Evolutionary conservation across 768 basidiomycete species (phyloP).

Genomic region (Gymnopilus junonius): DNA sequence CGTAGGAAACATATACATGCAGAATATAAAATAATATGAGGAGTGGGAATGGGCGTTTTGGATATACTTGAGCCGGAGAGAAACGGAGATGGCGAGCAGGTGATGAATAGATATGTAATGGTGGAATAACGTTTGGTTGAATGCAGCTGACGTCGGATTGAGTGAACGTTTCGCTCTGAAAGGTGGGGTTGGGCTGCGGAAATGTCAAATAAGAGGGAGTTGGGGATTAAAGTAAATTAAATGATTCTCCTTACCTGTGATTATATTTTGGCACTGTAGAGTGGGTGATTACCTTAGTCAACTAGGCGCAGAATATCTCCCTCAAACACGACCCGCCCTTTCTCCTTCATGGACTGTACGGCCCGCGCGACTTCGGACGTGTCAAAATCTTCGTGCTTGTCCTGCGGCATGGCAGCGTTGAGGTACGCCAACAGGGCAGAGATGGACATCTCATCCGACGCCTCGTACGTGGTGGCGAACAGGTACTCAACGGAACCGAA

Average conservation of each 20-base stretch:
- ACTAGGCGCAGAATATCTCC: constrained; percentile 49
- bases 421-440: constrained; percentile 71
- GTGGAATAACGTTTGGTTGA: neutral
- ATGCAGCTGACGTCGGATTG: neutral
- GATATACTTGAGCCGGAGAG: neutral
- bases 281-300: constrained; percentile 21
- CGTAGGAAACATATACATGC: neutral
- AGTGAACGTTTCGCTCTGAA: neutral
- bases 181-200: neutral
- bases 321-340: constrained; percentile 52
- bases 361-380: constrained; percentile 68
- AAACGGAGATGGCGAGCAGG: neutral
- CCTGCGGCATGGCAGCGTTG: constrained; percentile 75
- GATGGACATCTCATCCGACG: constrained; percentile 70
- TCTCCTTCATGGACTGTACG: constrained; percentile 48
- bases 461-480: constrained; percentile 69
- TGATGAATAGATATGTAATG: neutral
- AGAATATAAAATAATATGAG: neutral
- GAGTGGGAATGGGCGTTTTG: neutral
- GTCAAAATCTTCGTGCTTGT: constrained; percentile 85
- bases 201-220: neutral
- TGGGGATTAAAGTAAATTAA: neutral
- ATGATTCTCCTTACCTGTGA: neutral
- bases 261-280: neutral
- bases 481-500: constrained; percentile 64